Conservation (phyloP, 2,329 filamentous ascomycete species). For the Fusarium solani-melongenae region DNA sequence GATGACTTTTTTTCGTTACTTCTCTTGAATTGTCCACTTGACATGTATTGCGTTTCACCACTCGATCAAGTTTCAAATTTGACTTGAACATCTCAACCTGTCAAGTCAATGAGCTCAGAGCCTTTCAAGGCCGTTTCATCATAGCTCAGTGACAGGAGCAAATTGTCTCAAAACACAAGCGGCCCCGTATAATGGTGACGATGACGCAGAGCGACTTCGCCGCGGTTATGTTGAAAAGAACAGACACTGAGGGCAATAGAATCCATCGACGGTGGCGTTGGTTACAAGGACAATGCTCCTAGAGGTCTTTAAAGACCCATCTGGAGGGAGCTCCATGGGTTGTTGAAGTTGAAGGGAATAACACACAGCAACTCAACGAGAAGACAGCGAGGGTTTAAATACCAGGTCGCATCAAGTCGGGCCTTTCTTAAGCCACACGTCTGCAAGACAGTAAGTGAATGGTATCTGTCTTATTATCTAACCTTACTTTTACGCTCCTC, state of each 20-base stretch:
- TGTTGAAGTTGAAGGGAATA: not conserved
- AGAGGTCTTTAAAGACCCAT: not conserved
- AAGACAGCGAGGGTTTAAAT: not conserved
- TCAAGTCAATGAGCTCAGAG: not conserved
- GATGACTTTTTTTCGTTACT: conserved; percentile 7
- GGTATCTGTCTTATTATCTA: conserved; percentile 21
- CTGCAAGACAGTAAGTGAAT: conserved; percentile 18
- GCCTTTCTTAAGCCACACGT: not conserved
- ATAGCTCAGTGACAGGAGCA: not conserved
- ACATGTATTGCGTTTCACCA: not conserved
- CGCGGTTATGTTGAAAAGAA: not conserved
- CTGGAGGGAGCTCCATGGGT: not conserved
- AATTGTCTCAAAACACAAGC: not conserved
- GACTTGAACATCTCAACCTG: not conserved
- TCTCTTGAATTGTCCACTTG: not conserved
- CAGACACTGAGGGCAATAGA: not conserved
- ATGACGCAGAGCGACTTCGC: not conserved
- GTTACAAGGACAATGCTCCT: not conserved
- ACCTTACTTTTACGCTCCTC: conserved; percentile 2
- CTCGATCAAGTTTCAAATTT: not conserved
- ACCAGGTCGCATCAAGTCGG: not conserved
- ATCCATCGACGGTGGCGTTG: not conserved
- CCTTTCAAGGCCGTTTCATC: not conserved
- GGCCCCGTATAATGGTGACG: not conserved
- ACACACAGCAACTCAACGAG: not conserved